Conservation (phyloP, 2,329 filamentous ascomycete species). For the Alternaria metachromatica region DNA sequence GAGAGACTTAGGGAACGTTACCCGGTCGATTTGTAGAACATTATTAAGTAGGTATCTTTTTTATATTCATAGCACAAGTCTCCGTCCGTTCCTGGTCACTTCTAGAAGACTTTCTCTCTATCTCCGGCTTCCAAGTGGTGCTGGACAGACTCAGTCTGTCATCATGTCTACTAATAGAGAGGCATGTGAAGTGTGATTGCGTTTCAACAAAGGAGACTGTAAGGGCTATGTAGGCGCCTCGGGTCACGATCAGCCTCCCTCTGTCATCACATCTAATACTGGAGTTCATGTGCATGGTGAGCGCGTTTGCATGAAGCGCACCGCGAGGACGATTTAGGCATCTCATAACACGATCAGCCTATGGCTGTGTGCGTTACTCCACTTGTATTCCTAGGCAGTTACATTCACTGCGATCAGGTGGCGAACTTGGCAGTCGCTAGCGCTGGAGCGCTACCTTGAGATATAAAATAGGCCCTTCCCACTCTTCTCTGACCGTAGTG, state of each 20-base stretch:
- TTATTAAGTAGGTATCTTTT: background rate
- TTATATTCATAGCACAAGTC: background rate
- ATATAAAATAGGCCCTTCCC: background rate
- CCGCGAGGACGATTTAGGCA: no score
- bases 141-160: background rate
- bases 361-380: background rate
- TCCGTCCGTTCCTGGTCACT: background rate
- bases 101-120: background rate
- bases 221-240: background rate
- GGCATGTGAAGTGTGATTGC: background rate
- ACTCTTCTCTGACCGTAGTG: background rate
- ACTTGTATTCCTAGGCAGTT: background rate
- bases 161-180: background rate
- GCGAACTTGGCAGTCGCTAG: background rate
- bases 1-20: conserved; percentile 54
- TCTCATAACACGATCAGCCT: background rate
- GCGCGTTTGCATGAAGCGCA: background rate
- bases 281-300: background rate
- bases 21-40: conserved; percentile 24
- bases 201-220: background rate
- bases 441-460: background rate
- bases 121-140: background rate
- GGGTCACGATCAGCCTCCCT: background rate
- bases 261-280: background rate
- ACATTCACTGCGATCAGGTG: background rate